Base-by-base conservation (phyloP, 306 rosid species). In the Sindora glabra region DNA sequence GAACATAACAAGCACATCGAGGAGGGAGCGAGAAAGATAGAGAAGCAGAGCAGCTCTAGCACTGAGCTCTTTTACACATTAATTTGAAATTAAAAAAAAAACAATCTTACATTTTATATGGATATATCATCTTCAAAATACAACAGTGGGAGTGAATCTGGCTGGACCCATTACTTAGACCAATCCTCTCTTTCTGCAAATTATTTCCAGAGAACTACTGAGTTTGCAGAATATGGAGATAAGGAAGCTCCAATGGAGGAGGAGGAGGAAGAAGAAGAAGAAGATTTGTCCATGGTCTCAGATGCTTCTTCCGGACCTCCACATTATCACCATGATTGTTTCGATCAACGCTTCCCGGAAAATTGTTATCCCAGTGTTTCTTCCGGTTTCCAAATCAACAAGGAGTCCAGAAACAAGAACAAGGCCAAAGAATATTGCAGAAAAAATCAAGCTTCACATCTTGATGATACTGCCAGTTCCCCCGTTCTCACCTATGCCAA, bases 271-370 rank as follows among this genome's bases (percentile, higher is more conserved):
- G 55, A 48, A 56, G 83, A 83, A 47, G 95, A 83, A 56, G 83
- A 83, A 47, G 95, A 83, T 71, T 82, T 83, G 3, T 90, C 96
- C 0, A 87, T 90, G 95, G 79, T 90, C 6, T 90, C 97, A 37
- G 96, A 90, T 74, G 97, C 97, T 64, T 87, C 96, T 36, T 90
- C 97, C 25, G 96, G 96, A 22, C 96, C 95, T 62, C 90, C 95
- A 37, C 82, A 83, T 79, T 72, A 55, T 66, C 75, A 68, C 38
- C 81, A 81, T 5, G 65, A 53, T 8, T 64, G 48, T 8, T 68
- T 69, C 38, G 72, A 75, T 45, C 78, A 74, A 27, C 59, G 68
- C 65, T 61, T 52, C 39, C 59, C 53, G 42, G 79, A 79, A 48
- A 67, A 80, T 61, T 73, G 76, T 22, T 57, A 44, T 42, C 49